Evolutionary conservation across 768 basidiomycete species (phyloP), one percentile per base, ranked within the genome.

Genomic region (Pholiota molesta): DNA sequence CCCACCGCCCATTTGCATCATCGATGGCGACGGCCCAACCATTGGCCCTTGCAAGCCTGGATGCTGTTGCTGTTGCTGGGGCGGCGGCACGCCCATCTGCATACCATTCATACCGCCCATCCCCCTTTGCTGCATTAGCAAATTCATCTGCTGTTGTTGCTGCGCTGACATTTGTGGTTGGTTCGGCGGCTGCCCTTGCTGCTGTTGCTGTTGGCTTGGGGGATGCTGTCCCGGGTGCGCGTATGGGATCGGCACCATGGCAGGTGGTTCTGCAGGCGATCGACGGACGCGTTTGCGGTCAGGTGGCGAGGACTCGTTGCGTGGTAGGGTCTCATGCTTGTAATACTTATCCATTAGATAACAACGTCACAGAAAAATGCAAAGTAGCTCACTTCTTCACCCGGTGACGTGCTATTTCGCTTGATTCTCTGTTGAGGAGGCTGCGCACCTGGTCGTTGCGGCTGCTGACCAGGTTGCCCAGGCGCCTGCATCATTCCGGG

Each of bases 321-420:
- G 80, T 21, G 80, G 78, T 45, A 81, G 68, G 51, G 72, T 76
- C 42, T 83, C 84, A 60, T 83, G 82, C 82, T 83, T 65, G 44
- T 39, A 52, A 60, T 52, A 26, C 53, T 55, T n/a, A 51, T 17
- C 60, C 40, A 53, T 39, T 49, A 49, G 47, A 49, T 26, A 49
- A 49, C 47, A 49, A 19, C 3, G 19, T 54, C 35, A 29, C 8
- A 17, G 31, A 21, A 21, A 39, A 31, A 57, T 47, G 23, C 11
- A 28, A 35, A 23, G 16, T 35, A 59, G 60, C 63, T 65, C 65
- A 87, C 86, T 68, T 87, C 87, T 73, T 87, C 87, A 37, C 80
- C 82, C 6, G 87, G 87, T 6, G 86, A 86, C 11, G 84, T 87
- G 69, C 85, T 88, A 64, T 75, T 86, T 64, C 87, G 79, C 66